Evolutionary conservation across 129 eudicot species (phyloP), one percentile per base, ranked within the genome.

Genomic region (Pseudognaphalium luteoalbum): DNA sequence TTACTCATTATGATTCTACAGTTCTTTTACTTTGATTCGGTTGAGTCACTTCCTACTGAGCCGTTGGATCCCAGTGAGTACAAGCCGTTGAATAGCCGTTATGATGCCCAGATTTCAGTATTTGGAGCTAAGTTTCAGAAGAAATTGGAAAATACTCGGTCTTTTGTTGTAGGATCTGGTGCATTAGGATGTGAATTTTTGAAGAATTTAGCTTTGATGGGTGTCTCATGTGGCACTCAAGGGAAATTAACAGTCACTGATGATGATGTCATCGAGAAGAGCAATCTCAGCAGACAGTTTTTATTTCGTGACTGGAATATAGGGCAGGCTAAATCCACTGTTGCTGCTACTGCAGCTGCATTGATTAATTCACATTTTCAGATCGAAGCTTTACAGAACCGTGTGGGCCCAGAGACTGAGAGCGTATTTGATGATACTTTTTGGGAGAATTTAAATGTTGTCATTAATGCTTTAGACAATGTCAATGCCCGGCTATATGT

Each of bases 291-390:
- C 75, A 80, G 98, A 70, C 98, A 93, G 65, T 93, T 93, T 72
- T 76, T 93, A 42, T 90, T 93, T 51, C 97, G 92, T 69, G 98
- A 93, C 78, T 93, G 98, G 98, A 93, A 93, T 80, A 93, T 93
- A 22, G 98, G 98, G 71, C 97, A 93, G 83, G 97, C 97, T 30
- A 93, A 90, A 79, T 93, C 98, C 56, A 90, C 97, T 3, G 97
- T 93, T 74, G 98, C 97, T 71, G 98, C 97, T 70, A 70, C 92
- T 50, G 97, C 98, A 8, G 96, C 98, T 62, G 72, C 88, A 20
- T 70, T 80, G 47, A 88, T 92, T 25, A 92, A 90, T 70, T 89
- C 96, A 6, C 75, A 62, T 74, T 67, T 92, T 76, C 83, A 50
- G 42, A 79, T 92, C n/a, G 92, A 90, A 90, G 98, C 98, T 58